Base-by-base conservation (phyloP, 306 rosid genomes). In the Calophaca sinica region DNA sequence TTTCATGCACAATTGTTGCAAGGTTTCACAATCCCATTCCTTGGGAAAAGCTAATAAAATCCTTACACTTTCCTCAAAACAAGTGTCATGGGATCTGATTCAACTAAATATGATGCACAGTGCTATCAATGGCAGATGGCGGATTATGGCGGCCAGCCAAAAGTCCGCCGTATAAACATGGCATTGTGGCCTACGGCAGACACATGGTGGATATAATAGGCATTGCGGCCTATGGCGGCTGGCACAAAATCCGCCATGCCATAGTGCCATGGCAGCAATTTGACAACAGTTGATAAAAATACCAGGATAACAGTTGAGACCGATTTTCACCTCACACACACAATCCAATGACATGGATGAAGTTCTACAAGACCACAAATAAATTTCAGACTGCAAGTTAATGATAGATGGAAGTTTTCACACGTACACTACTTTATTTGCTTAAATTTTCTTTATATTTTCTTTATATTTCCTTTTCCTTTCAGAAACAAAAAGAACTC, bases 341-440 rank as follows among this genome's bases (percentile, higher is more conserved):
- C 60, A 46, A 60, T 9, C 8, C 42, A n/a, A 59, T 45, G 39
- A 55, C 32, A 46, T 38, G 38, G 7, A 45, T 38, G 32, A 49
- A 36, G 36, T 61, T 15, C 14, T 36, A 15, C 7, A 61, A 60
- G 13, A 48, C 7, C 15, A 38, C 54, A 49, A n/a, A n/a, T 49
- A 49, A 49, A 13, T 4, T 70, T 9, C 62, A n/a, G 9, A 54
- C 41, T 29, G 39, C 1, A 9, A 36, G n/a, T 38, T 6, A 20
- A 49, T 62, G 62, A 62, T 29, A 10, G 29, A 74, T 62, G 64
- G 11, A 50, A 74, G 11, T 38, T 39, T 33, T 49, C 5, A 58
- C 9, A 28, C 46, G 46, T 39, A 32, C 51, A 4, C 9, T 48
- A 8, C 36, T 35, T 73, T 15, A 60, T 20, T 31, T 28, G 13